phyloP scores from a whole-genome alignment of 1,139 yeast species.

The Debaryomyces coudertii region DNA sequence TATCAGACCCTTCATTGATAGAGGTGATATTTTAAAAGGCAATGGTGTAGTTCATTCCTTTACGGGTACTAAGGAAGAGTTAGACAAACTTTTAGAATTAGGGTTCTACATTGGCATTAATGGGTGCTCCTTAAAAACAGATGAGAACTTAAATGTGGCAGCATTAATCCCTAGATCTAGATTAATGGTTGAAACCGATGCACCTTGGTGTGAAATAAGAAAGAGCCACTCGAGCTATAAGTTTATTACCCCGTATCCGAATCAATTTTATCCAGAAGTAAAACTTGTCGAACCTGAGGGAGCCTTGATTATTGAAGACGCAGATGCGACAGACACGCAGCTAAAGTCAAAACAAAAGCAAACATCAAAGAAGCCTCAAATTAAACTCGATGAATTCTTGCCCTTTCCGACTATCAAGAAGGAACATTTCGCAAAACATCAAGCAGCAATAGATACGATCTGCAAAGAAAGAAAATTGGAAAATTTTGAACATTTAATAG shows the following conservation, averaged over 20 bases:
- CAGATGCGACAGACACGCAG: neutral
- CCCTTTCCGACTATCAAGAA: conserved; percentile 69
- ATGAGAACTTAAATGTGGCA: conserved; percentile 72
- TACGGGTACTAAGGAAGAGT: conserved; percentile 77
- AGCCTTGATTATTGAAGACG: conserved; percentile 16
- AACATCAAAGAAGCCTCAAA: conserved; percentile 16
- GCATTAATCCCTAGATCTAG: conserved; percentile 64
- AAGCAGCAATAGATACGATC: conserved; percentile 24
- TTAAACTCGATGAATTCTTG: conserved; percentile 48
- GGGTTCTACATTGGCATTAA: conserved; percentile 82
- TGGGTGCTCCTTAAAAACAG: conserved; percentile 87
- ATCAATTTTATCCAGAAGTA: conserved; percentile 53
- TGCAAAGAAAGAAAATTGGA: conserved; percentile 11
- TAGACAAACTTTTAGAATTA: conserved; percentile 50
- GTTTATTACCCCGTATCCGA: conserved; percentile 57
- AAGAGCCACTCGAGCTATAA: conserved; percentile 78
- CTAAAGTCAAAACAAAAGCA: conserved; percentile 7
- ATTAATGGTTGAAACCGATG: conserved; percentile 88
- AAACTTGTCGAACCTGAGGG: conserved; percentile 13
- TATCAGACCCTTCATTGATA: conserved; percentile 56
- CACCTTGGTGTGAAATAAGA: conserved; percentile 97
- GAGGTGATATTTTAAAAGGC: conserved; percentile 36
- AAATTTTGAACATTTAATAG: conserved; percentile 22
- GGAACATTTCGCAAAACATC: conserved; percentile 54
- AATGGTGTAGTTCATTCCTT: conserved; percentile 91